These are phyloP conservation scores for Xerocomellus amylosporus DNA, from an alignment of 768 basidiomycete genomes.

Conservation along the genomic window DNA sequence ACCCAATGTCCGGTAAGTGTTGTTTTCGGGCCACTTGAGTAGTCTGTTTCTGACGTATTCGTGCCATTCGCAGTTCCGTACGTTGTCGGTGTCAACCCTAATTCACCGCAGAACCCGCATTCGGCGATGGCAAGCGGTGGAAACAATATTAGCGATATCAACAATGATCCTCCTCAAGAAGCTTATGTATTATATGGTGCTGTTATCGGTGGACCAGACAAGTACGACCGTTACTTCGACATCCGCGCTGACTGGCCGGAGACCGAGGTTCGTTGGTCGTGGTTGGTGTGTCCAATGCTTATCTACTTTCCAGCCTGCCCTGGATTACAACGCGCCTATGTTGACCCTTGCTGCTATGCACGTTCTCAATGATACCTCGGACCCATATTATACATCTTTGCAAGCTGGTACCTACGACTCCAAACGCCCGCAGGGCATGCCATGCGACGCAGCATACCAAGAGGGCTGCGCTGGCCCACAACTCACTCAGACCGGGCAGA, in stretches of 20 bases:
- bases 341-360: constrained; percentile 82
- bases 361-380: constrained; percentile 59
- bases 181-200: constrained; percentile 84
- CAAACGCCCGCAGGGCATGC: constrained; percentile 61
- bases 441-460: constrained; percentile 73
- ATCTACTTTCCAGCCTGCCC: constrained; percentile 49
- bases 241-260: constrained; percentile 88
- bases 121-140: constrained; percentile 88
- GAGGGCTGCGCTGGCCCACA: constrained; percentile 48
- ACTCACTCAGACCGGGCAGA: constrained; percentile 58
- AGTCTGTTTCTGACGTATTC: not conserved
- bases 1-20: constrained; percentile 77
- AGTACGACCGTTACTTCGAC: constrained; percentile 74
- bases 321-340: constrained; percentile 89
- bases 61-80: constrained; percentile 41
- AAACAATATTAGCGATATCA: constrained; percentile 60
- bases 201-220: constrained; percentile 83
- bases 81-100: constrained; percentile 85
- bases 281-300: constrained; percentile 4
- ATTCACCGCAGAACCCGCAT: constrained; percentile 88
- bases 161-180: constrained; percentile 68
- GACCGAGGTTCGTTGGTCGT: constrained; percentile 57
- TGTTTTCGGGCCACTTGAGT: not conserved
- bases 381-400: constrained; percentile 77
- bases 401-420: constrained; percentile 64